Evolutionary conservation across 2,329 filamentous ascomycete species (phyloP).

Genomic region (Diplodia sapinea): DNA sequence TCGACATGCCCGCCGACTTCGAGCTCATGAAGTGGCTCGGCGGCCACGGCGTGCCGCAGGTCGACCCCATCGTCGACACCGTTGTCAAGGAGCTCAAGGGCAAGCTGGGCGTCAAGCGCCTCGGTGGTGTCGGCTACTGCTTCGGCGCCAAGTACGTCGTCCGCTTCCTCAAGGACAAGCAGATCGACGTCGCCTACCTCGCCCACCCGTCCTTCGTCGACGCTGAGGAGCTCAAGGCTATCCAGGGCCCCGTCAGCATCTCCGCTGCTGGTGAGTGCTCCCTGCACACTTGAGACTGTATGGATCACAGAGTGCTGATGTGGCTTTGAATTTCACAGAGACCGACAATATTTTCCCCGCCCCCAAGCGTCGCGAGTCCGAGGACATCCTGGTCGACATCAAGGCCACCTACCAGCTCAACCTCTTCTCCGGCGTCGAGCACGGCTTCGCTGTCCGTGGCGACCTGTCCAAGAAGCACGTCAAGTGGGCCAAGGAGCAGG

Average conservation of each 20-base stretch:
- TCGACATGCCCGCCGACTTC: slow-evolving; percentile 60
- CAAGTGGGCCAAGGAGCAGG: slow-evolving; percentile 79
- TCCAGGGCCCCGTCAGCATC: slow-evolving; percentile 65
- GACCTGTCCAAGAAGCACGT: slow-evolving; percentile 64
- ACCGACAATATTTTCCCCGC: slow-evolving; percentile 65
- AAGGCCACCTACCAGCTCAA: slow-evolving; percentile 74
- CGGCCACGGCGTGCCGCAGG: slow-evolving; percentile 49
- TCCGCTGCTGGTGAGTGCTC: slow-evolving; percentile 61
- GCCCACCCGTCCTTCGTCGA: slow-evolving; percentile 80
- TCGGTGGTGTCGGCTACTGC: slow-evolving; percentile 58
- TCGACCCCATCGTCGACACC: slow-evolving; percentile 61
- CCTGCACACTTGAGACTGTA: not conserved
- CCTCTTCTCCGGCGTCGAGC: slow-evolving; percentile 71
- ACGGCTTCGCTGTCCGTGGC: slow-evolving; percentile 76
- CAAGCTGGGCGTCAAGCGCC: slow-evolving; percentile 55
- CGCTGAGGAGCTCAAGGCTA: slow-evolving; percentile 63
- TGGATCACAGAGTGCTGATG: not conserved
- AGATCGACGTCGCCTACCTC: slow-evolving; percentile 72
- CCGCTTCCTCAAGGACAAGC: slow-evolving; percentile 65
- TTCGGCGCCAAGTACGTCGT: slow-evolving; percentile 62
- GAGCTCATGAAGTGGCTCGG: slow-evolving; percentile 59
- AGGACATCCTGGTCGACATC: slow-evolving; percentile 63
- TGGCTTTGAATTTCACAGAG: slow-evolving; percentile 47
- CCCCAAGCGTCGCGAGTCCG: slow-evolving; percentile 61
- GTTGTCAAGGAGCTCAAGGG: slow-evolving; percentile 55